These are phyloP conservation scores for Fusarium longipes DNA, from an alignment of 2,329 filamentous ascomycete genomes.

Conservation along the genomic window DNA sequence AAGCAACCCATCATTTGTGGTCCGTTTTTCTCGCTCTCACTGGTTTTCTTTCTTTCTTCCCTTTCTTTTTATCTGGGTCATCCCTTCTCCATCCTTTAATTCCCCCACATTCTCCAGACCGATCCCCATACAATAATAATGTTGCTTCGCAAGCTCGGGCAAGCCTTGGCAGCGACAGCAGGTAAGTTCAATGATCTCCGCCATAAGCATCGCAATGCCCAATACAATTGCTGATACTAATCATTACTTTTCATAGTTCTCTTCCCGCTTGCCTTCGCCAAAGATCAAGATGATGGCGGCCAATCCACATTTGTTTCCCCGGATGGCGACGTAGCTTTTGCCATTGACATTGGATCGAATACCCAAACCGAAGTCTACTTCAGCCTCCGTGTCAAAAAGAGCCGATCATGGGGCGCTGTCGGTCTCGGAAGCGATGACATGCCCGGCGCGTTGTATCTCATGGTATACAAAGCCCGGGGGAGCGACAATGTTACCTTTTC, in stretches of 20 bases:
- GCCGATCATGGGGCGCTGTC: slow-evolving; percentile 64
- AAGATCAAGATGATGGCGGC: slow-evolving; percentile 45
- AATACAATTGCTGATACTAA: background rate
- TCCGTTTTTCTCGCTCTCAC: background rate
- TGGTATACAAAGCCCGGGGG: slow-evolving; percentile 62
- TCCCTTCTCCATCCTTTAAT: background rate
- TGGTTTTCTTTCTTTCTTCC: background rate
- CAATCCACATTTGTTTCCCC: slow-evolving; percentile 60
- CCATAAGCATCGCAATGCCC: background rate
- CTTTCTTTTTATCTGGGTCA: background rate
- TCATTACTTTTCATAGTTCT: slow-evolving; percentile 35
- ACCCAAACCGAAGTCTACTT: slow-evolving; percentile 63
- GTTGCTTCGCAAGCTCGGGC: slow-evolving; percentile 48
- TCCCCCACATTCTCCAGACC: slow-evolving; percentile 25
- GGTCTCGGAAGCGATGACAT: slow-evolving; percentile 66
- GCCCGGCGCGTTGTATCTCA: slow-evolving; percentile 63
- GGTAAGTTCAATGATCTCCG: slow-evolving; percentile 33
- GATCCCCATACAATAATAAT: slow-evolving; percentile 38
- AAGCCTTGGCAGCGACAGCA: slow-evolving; percentile 45
- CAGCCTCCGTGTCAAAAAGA: slow-evolving; percentile 60
- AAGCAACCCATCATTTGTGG: slow-evolving; percentile 1
- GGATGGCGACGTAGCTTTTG: slow-evolving; percentile 60
- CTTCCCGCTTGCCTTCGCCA: slow-evolving; percentile 42
- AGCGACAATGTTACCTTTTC: slow-evolving; percentile 66
- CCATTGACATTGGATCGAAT: slow-evolving; percentile 61